Evolutionary conservation across 73 alveolate species (phyloP), one percentile per base, ranked within the genome.

Genomic region (Effrenium voratum): DNA sequence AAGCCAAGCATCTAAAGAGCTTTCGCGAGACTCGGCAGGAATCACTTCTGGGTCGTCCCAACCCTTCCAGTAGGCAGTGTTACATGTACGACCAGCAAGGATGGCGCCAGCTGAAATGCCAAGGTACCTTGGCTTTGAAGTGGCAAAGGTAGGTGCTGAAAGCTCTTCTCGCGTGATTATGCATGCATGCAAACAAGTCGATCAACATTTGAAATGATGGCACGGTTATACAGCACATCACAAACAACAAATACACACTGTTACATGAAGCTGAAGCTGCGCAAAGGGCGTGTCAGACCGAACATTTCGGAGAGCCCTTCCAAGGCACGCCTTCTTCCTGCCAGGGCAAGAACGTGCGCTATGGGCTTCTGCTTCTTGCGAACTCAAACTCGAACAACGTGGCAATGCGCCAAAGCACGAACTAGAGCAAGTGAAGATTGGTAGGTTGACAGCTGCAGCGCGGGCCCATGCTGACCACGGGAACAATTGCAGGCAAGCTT

Each of bases 21-120:
- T 73, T 50, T 43, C 46, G 8, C 49, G 77, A 32, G 66, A 52
- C 41, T 91, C 98, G 44, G 41, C 59, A 6, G 98, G 98, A 38
- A 91, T 90, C 41, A 91, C 98, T 6, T 60, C 46, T 19, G 98
- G 98, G 46, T 91, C 98, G 47, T 91, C 98, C 98, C 98, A 91
- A 46, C 98, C 98, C 32, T 91, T 91, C 98, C 98, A 91, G 90
- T 91, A 68, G 57, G 98, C 98, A 1, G 98, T 91, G 55, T 73
- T 59, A 63, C 98, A 91, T 5, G 98, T 91, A 15, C 79, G 52
- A 13, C 98, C 98, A 22, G 90, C 85, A 26, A 91, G 59, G 36
- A 91, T 91, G 76, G 98, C 98, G 46, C 98, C 98, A 16, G 98
- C 98, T 1, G 98, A 91, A 44, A 91, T 59, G 3, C 98, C 98